Conservation (phyloP, 2,329 filamentous ascomycete species). For the Pseudogymnoascus sp. region DNA sequence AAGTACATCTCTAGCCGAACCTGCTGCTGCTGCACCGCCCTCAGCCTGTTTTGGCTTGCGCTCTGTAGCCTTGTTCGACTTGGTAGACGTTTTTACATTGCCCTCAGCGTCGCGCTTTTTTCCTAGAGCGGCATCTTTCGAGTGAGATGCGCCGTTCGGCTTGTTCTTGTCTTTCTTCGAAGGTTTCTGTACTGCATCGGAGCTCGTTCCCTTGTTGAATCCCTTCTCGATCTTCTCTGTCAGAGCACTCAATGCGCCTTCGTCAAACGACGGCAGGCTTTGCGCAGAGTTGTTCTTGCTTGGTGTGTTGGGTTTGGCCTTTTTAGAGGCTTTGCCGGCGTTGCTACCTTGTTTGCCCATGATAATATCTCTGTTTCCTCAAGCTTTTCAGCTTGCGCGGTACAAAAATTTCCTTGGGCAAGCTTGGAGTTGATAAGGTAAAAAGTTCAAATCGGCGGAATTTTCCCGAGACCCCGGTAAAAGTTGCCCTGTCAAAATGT, state of each 20-base stretch:
- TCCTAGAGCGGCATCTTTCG: slow-evolving; percentile 27
- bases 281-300: slow-evolving; percentile 18
- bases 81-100: slow-evolving; percentile 23
- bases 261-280: slow-evolving; percentile 39
- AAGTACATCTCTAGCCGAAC: slow-evolving; percentile 32
- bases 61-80: slow-evolving; percentile 17
- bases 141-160: slow-evolving; percentile 28
- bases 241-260: slow-evolving; percentile 43
- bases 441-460: slow-evolving; percentile 12
- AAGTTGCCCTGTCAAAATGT: slow-evolving; percentile 7
- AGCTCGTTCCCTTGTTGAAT: slow-evolving; percentile 31
- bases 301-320: slow-evolving; percentile 19
- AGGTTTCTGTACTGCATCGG: slow-evolving; percentile 20
- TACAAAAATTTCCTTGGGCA: slow-evolving; percentile 6
- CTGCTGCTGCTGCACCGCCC: slow-evolving; percentile 15
- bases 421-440: slow-evolving; percentile 10
- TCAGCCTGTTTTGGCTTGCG: slow-evolving; percentile 11
- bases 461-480: slow-evolving; percentile 14
- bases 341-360: slow-evolving; percentile 29
- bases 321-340: slow-evolving; percentile 17
- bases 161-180: slow-evolving; percentile 39
- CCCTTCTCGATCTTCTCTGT: slow-evolving; percentile 51
- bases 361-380: neutral
- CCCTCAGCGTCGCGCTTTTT: slow-evolving; percentile 28
- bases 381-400: slow-evolving; percentile 6